Conservation (phyloP, 495 filamentous ascomycete genomes). For the Podospora fimiseda region DNA sequence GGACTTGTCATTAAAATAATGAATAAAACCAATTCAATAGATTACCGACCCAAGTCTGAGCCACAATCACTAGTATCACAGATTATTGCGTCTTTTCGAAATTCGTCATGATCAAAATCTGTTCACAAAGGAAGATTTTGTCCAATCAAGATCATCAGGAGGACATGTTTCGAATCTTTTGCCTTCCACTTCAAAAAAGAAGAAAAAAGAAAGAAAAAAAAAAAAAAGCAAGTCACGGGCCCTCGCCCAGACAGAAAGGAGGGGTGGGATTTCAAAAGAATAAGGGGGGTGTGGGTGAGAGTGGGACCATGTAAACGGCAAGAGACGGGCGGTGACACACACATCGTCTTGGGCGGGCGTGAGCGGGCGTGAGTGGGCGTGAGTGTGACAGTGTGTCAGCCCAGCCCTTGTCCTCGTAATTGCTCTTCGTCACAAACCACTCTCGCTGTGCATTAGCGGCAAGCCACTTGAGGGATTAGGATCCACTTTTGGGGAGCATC, state of each 20-base stretch:
- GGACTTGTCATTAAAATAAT: too few species aligned
- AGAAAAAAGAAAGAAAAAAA: neutral
- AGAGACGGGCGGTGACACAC: constrained; percentile 24
- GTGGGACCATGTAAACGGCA: neutral
- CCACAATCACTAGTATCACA: too few species aligned
- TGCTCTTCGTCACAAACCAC: constrained; percentile 28
- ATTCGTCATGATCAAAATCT: neutral
- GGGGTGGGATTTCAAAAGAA: too few species aligned
- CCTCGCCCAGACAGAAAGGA: too few species aligned
- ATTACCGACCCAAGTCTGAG: neutral
- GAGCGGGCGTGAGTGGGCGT: constrained; percentile 15
- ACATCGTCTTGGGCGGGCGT: constrained; percentile 13
- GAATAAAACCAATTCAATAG: neutral
- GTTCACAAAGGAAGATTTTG: too few species aligned
- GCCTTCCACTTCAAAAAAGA: constrained; percentile 7
- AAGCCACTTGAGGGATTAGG: constrained; percentile 19
- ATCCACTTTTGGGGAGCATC: constrained; percentile 21
- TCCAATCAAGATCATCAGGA: too few species aligned
- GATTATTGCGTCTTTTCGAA: neutral
- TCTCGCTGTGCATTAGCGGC: constrained; percentile 25
- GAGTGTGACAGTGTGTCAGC: constrained; percentile 28
- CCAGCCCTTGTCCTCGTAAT: constrained; percentile 27
- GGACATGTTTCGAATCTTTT: neutral
- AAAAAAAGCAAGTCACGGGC: neutral
- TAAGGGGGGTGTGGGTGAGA: too few species aligned